These are phyloP conservation scores for Pisolithus microcarpus DNA, from an alignment of 768 basidiomycete species.

Conservation along the genomic window DNA sequence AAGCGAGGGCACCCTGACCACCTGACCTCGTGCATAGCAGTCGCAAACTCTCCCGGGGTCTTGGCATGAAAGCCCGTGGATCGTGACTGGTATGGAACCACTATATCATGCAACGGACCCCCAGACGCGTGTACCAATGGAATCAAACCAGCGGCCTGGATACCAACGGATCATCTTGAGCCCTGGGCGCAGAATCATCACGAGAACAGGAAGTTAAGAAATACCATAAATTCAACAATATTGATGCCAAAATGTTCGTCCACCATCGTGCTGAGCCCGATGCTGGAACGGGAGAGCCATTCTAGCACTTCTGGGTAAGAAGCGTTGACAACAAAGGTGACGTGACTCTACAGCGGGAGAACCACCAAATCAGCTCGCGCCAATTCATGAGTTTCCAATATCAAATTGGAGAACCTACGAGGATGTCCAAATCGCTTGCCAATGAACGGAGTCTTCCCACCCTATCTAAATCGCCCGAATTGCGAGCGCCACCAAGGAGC, in stretches of 20 bases:
- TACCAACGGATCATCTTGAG: constrained; percentile 7
- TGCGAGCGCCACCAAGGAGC: constrained; percentile 81
- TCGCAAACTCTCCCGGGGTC: constrained; percentile 57
- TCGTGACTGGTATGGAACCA: constrained; percentile 68
- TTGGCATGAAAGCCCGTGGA: constrained; percentile 82
- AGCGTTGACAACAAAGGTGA: constrained; percentile 80
- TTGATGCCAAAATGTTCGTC: constrained; percentile 99
- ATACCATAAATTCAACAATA: constrained; percentile 94
- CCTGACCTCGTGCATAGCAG: constrained; percentile 49
- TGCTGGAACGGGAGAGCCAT: constrained; percentile 67
- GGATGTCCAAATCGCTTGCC: constrained; percentile 55
- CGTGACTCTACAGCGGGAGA: constrained; percentile 42
- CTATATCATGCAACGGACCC: constrained; percentile 86
- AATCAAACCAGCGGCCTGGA: constrained; percentile 87
- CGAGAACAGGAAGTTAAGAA: constrained; percentile 16
- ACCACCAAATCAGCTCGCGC: neutral
- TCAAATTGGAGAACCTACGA: constrained; percentile 37
- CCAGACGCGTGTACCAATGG: constrained; percentile 91
- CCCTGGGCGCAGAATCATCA: neutral
- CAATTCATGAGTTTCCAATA: neutral
- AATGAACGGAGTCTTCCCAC: constrained; percentile 54
- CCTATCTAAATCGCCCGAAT: constrained; percentile 63
- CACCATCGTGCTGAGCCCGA: constrained; percentile 94
- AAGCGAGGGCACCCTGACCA: neutral
- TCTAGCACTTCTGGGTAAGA: constrained; percentile 61